Evolutionary conservation across 2,329 filamentous ascomycete species (phyloP).

Genomic region (Colletotrichum sansevieriae): DNA sequence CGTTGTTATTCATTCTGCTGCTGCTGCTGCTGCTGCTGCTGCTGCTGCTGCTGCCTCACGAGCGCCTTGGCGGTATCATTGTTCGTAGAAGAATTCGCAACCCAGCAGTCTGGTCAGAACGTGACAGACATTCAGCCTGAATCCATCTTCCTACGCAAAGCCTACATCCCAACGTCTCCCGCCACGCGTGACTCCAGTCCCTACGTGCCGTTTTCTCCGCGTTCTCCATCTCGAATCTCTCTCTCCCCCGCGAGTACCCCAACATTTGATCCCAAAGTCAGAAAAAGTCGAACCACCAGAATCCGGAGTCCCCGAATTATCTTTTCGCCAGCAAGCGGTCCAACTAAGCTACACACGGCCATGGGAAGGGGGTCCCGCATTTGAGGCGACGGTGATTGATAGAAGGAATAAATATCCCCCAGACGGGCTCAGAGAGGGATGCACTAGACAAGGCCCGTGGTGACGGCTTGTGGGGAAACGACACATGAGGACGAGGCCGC

Average conservation of each 20-base stretch:
- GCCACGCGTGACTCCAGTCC: conserved; percentile 21
- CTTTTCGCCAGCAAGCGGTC: not conserved
- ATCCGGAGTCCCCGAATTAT: conserved; percentile 19
- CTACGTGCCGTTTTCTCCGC: conserved; percentile 1
- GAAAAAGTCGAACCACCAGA: conserved; percentile 19
- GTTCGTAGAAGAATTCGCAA: not conserved
- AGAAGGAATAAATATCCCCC: conserved; percentile 33
- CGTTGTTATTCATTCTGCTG: not conserved
- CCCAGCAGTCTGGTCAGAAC: conserved; percentile 7
- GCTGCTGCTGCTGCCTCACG: not conserved
- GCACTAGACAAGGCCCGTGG: conserved; percentile 4
- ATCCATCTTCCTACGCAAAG: not conserved
- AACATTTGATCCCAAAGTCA: not conserved
- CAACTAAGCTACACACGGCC: conserved; percentile 16
- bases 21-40: too few relatives aligned
- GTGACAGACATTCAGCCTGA: conserved; percentile 11
- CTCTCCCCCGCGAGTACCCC: conserved; percentile 27
- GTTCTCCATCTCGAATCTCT: not conserved
- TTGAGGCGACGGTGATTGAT: conserved; percentile 27
- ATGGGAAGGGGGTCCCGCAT: conserved; percentile 1
- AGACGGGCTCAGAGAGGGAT: conserved; percentile 7
- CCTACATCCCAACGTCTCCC: not conserved
- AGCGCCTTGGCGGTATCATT: conserved; percentile 18
- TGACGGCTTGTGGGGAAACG: conserved; percentile 6
- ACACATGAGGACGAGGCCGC: not conserved